phyloP scores from a whole-genome alignment of 257 asterid genomes.

The Solanum acaule region DNA sequence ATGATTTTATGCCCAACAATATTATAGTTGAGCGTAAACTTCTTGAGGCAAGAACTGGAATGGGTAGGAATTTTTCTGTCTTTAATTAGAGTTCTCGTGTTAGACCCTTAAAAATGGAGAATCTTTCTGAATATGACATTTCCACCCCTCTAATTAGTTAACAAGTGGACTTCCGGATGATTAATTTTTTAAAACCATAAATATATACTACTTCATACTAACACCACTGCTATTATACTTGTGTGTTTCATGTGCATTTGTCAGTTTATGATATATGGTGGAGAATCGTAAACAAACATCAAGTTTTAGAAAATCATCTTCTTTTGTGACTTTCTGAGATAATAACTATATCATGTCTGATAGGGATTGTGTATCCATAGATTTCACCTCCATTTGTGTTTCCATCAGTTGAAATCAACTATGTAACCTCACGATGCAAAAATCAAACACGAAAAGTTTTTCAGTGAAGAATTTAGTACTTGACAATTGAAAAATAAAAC shows the following conservation, averaged over 20 bases:
- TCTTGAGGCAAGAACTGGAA: neutral
- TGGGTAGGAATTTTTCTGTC: neutral
- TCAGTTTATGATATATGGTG: neutral
- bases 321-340: neutral
- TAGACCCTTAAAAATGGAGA: neutral
- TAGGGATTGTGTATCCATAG: too few species aligned
- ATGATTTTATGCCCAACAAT: neutral
- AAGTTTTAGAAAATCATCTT: neutral
- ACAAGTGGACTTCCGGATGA: neutral
- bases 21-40: neutral
- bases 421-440: neutral
- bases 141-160: neutral
- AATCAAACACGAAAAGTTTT: neutral
- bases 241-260: neutral
- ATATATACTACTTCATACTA: neutral
- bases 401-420: neutral
- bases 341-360: too few species aligned
- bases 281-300: neutral
- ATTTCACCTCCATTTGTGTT: too few species aligned
- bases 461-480: neutral
- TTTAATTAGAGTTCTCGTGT: neutral
- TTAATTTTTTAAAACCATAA: neutral
- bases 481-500: neutral
- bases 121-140: neutral
- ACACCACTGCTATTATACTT: neutral